phyloP scores from a whole-genome alignment of 2,329 filamentous ascomycete species.

The Cladobotryum protrusum region DNA sequence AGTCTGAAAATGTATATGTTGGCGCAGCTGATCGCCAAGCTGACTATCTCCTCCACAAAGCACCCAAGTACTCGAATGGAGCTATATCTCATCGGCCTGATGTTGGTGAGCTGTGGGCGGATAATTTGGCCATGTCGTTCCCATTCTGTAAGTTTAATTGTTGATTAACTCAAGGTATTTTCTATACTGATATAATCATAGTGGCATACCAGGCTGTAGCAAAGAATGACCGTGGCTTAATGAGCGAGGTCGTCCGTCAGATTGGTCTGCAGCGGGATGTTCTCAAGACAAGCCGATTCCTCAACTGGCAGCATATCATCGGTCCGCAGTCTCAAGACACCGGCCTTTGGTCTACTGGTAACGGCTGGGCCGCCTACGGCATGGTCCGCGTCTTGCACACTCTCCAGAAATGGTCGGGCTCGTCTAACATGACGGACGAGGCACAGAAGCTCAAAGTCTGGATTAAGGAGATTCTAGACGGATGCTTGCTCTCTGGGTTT shows the following conservation, averaged over 20 bases:
- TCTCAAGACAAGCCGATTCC: constrained; percentile 6
- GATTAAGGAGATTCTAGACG: constrained; percentile 15
- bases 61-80: constrained; percentile 8
- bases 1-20: constrained; percentile 10
- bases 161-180: background rate
- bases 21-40: constrained; percentile 10
- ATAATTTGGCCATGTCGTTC: constrained; percentile 15
- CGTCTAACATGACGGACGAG: background rate
- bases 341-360: constrained; percentile 14
- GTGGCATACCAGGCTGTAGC: constrained; percentile 4
- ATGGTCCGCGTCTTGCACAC: constrained; percentile 14
- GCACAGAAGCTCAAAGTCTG: constrained; percentile 7
- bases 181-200: background rate
- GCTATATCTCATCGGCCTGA: constrained; percentile 12
- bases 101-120: constrained; percentile 13
- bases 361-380: constrained; percentile 13
- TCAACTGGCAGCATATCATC: constrained; percentile 15
- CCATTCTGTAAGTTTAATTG: constrained; percentile 9
- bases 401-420: constrained; percentile 12
- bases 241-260: constrained; percentile 9
- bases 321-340: constrained; percentile 13
- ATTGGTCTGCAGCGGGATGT: constrained; percentile 12
- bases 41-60: constrained; percentile 8
- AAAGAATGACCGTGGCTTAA: constrained; percentile 7
- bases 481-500: constrained; percentile 4